Percentiles rank a stretch among this genome's conserved stretches.
These are phyloP conservation scores for Yamadazyma olivae DNA, from an alignment of 805 yeast genomes.

Conservation along the genomic window DNA sequence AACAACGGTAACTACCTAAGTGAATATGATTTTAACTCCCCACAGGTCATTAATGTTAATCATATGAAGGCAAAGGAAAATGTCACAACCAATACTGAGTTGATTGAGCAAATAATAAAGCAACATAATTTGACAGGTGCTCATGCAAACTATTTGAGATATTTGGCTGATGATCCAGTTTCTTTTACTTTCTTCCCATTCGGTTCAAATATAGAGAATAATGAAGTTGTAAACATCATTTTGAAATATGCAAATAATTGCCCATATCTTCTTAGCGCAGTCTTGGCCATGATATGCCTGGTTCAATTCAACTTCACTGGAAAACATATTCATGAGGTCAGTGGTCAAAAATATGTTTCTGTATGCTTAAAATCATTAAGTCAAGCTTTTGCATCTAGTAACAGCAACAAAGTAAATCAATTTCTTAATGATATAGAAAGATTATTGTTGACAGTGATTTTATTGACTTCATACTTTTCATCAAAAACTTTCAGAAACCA, in stretches of 20 bases:
- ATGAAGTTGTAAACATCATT: constrained; percentile 39
- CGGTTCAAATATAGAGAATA: constrained; percentile 31
- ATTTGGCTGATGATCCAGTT: constrained; percentile 26
- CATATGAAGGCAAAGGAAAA: constrained; percentile 1
- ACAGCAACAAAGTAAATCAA: constrained; percentile 16
- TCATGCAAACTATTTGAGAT: constrained; percentile 29
- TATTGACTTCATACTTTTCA: constrained; percentile 59
- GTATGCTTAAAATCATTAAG: constrained; percentile 56
- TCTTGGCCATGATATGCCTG: constrained; percentile 67
- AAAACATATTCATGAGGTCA: constrained; percentile 43
- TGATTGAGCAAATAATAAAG: constrained; percentile 22
- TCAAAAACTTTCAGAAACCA: constrained; percentile 24
- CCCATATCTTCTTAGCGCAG: constrained; percentile 59
- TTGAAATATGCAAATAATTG: constrained; percentile 56
- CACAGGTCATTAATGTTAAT: constrained; percentile 5
- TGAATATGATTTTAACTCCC: constrained; percentile 8
- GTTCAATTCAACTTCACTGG: constrained; percentile 42
- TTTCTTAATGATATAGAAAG: constrained; percentile 55
- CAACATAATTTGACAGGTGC: constrained; percentile 24
- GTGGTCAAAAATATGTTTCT: constrained; percentile 55
- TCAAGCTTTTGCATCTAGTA: constrained; percentile 32
- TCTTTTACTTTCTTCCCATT: constrained; percentile 35
- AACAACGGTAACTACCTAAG: constrained; percentile 8
- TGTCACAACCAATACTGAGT: constrained; percentile 18
- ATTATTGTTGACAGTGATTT: constrained; percentile 56